Evolutionary conservation across 148 eudicot species (phyloP).

Genomic region (Linanthus parryae): DNA sequence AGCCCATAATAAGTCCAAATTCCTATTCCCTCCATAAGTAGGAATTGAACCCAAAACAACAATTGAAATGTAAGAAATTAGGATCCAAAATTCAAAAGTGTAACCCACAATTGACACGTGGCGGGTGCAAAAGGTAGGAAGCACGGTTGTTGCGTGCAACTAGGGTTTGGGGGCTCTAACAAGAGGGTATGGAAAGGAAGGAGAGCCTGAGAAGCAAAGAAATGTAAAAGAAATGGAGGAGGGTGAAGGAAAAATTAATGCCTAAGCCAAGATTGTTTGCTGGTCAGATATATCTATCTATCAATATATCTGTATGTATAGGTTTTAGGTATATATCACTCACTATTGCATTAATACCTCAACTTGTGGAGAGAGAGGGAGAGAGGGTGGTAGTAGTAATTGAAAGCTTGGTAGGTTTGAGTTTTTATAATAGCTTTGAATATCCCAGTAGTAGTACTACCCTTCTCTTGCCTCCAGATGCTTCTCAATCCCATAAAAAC

Average conservation of each 20-base stretch:
- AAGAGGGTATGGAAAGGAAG: slow-evolving; percentile 8
- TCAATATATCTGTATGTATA: neutral
- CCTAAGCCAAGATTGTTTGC: slow-evolving; percentile 26
- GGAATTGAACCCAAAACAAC: no score
- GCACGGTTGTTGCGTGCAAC: slow-evolving; percentile 13
- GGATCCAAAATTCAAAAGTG: no score
- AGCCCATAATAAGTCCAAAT: no score
- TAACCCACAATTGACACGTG: no score
- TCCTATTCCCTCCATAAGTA: no score
- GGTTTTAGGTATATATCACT: neutral
- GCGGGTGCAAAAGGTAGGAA: neutral
- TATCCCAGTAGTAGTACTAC: slow-evolving; percentile 11
- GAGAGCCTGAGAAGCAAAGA: slow-evolving; percentile 21
- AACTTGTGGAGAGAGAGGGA: no score
- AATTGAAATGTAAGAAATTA: no score
- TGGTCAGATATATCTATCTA: slow-evolving; percentile 22
- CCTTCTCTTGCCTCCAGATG: slow-evolving; percentile 2
- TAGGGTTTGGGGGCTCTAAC: slow-evolving; percentile 1
- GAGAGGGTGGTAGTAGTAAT: no score
- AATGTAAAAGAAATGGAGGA: neutral
- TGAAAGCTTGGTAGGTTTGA: slow-evolving; percentile 29
- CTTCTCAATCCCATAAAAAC: slow-evolving; percentile 2
- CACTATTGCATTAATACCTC: neutral
- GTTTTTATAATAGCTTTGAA: slow-evolving; percentile 13
- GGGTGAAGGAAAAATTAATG: slow-evolving; percentile 26